phyloP scores from a whole-genome alignment of 1,284 basidiomycete species.

The Fomitopsis pinicola region DNA sequence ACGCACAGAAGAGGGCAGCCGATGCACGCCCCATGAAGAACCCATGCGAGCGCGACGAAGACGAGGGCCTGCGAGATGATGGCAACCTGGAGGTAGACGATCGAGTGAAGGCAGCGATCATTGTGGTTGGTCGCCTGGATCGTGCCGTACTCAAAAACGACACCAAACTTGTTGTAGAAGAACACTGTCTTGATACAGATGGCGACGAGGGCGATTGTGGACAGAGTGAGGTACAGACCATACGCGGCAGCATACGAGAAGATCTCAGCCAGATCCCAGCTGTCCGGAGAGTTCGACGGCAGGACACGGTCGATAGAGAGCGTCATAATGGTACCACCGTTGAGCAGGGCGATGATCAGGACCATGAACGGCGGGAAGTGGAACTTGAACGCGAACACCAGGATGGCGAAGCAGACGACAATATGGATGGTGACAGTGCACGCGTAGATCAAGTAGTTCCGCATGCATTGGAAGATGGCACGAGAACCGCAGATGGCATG shows the following conservation, averaged over 20 bases:
- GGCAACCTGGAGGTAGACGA: conserved; percentile 89
- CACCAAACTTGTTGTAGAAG: conserved; percentile 87
- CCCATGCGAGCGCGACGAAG: conserved; percentile 93
- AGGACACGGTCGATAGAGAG: conserved; percentile 95
- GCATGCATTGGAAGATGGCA: conserved; percentile 97
- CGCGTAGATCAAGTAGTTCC: conserved; percentile 92
- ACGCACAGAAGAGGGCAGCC: conserved; percentile 83
- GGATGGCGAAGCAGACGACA: conserved; percentile 94
- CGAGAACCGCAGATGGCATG: conserved; percentile 95
- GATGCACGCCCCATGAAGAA: conserved; percentile 99
- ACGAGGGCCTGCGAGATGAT: conserved; percentile 98
- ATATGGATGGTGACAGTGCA: conserved; percentile 97
- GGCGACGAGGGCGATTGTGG: conserved; percentile 80
- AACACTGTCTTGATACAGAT: conserved; percentile 86
- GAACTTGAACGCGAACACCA: conserved; percentile 94
- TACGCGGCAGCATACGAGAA: conserved; percentile 95
- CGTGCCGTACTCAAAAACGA: conserved; percentile 53
- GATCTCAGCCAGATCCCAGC: conserved; percentile 95
- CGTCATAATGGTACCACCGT: conserved; percentile 99
- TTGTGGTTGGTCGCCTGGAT: conserved; percentile 53
- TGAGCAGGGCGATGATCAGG: conserved; percentile 93
- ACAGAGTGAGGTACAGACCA: conserved; percentile 88
- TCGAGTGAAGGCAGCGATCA: conserved; percentile 78
- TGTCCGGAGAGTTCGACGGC: conserved; percentile 88
- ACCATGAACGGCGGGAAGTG: conserved; percentile 99